These are phyloP conservation scores for Ophiobolus disseminans DNA, from an alignment of 2,329 filamentous ascomycete species.

Conservation along the genomic window DNA sequence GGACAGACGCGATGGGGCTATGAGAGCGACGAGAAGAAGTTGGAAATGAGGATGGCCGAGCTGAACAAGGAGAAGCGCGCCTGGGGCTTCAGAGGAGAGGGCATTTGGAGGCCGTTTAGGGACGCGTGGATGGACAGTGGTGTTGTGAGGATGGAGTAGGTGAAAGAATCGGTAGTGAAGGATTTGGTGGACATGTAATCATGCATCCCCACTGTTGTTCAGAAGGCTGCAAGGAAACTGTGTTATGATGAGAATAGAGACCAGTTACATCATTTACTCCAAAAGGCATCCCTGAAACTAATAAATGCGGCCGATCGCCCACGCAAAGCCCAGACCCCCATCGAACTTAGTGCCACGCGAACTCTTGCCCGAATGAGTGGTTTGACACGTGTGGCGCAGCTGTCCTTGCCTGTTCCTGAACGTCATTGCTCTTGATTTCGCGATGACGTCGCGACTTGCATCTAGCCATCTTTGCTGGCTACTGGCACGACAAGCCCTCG, in stretches of 20 bases:
- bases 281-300: too few species aligned
- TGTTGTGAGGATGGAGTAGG: conserved; percentile 7
- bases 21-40: conserved; percentile 1
- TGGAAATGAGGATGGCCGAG: conserved; percentile 9
- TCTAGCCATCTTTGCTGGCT: conserved; percentile 23
- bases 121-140: conserved; percentile 25
- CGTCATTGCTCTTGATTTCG: conserved; percentile 6
- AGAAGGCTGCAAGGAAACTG: neutral
- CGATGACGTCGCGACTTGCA: conserved; percentile 30
- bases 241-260: too few species aligned
- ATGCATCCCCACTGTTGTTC: too few species aligned
- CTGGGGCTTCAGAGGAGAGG: conserved; percentile 25
- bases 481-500: conserved; percentile 1
- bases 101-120: conserved; percentile 15
- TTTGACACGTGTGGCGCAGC: neutral
- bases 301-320: neutral
- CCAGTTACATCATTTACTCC: too few species aligned
- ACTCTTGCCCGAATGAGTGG: neutral
- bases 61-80: conserved; percentile 20
- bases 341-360: neutral
- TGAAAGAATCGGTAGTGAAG: too few species aligned
- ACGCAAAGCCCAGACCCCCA: neutral
- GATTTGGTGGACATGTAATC: too few species aligned
- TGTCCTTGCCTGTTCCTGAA: conserved; percentile 2
- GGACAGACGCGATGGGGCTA: neutral